These are phyloP conservation scores for Didymella segeticola DNA, from an alignment of 2,329 filamentous ascomycete genomes.

Conservation along the genomic window DNA sequence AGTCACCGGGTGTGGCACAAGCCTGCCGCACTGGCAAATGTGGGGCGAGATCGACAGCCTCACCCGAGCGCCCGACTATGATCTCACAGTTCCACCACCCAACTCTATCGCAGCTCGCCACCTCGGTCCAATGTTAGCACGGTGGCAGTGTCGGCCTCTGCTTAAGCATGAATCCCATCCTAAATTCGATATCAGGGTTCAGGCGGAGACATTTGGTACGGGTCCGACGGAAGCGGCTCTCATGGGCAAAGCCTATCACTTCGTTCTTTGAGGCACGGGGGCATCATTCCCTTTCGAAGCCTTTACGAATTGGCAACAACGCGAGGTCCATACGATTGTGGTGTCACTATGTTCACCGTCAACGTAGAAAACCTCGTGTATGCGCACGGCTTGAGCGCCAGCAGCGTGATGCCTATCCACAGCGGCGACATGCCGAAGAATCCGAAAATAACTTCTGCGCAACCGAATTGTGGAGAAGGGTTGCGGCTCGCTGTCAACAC, in stretches of 20 bases:
- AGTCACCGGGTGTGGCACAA: slow-evolving; percentile 3
- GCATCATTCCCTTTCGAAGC: not conserved
- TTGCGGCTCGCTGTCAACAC: slow-evolving; percentile 5
- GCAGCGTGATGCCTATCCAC: not conserved
- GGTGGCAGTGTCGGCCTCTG: not conserved
- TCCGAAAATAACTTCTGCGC: not conserved
- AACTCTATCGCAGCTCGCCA: slow-evolving; percentile 1
- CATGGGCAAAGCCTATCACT: not conserved
- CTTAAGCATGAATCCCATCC: no score
- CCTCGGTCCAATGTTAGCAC: not conserved
- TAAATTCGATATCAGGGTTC: not conserved
- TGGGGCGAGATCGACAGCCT: slow-evolving; percentile 6
- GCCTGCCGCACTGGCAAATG: not conserved
- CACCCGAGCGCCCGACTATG: slow-evolving; percentile 3
- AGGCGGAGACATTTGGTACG: not conserved
- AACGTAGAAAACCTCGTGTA: not conserved
- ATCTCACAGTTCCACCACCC: not conserved
- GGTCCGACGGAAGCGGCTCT: not conserved
- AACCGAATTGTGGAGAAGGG: not conserved
- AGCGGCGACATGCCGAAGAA: not conserved
- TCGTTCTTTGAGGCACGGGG: not conserved
- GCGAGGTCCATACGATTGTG: not conserved
- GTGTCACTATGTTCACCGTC: not conserved
- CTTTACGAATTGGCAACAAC: not conserved
- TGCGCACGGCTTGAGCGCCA: not conserved